Base-by-base conservation (phyloP, 495 filamentous ascomycete genomes). In the Penicillium ucsense region DNA sequence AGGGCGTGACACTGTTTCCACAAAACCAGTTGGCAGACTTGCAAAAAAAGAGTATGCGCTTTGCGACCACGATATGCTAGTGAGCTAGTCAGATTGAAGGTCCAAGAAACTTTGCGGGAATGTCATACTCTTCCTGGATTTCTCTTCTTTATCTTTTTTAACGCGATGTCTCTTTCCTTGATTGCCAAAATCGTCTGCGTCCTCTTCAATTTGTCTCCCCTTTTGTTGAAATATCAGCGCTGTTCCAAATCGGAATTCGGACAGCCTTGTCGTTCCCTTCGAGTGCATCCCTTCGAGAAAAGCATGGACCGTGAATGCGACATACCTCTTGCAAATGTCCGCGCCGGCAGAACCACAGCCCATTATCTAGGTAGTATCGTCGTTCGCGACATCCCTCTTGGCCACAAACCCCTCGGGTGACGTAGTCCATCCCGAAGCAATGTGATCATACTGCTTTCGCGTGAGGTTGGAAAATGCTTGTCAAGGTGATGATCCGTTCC, bases 11-110 rank as follows among this genome's bases (percentile, higher is more conserved):
- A 74, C 71, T 90, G 86, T 61, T 87, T 85, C 70, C 82, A 78
- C 1, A 91, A 66, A 31, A 98, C 79, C n/a, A 96, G 66, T 64
- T 97, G 92, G 45, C 88, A 80, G 54, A 77, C 82, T 61, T 91
- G 82, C 35, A 98, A 67, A 63, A 82, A 95, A n/a, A 95, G 74
- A 50, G 84, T 78, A 45, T 77, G 74, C 29, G 83, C 90, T 37
- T 79, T 68, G 41, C 72, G 70, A 43, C 88, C 89, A 6, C 66
- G 61, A 43, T 81, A 71, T 43, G 73, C 73, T 78, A 40, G 35
- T 5, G 9, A 39, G 42, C 40, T 27, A 54, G 48, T 45, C n/a
- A 54, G 35, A 29, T 0, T 10, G 3, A 12, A 8, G 29, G 5
- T 8, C 39, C 31, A 9, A 9, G 31, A n/a, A 6, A 32, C 1